Percentiles rank a stretch among this genome's conserved stretches.
phyloP scores from a whole-genome alignment of 805 yeast genomes.

The Starmerella ratchasimensis region DNA sequence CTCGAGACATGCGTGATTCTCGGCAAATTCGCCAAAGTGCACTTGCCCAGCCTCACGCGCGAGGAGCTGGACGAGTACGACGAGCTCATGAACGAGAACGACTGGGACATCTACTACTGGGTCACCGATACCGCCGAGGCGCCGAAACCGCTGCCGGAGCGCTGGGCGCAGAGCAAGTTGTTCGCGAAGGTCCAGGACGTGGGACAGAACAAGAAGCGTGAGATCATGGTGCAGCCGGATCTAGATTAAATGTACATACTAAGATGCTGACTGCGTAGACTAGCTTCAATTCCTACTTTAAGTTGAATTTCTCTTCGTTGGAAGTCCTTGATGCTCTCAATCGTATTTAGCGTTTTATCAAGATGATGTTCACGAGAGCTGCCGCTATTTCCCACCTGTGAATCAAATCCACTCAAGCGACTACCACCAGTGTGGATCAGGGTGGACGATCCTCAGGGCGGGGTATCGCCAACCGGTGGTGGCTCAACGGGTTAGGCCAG shows the following conservation, averaged over 20 bases:
- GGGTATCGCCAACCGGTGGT: no score
- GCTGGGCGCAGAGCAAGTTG: slow-evolving; percentile 60
- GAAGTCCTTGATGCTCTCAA: no score
- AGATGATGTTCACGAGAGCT: slow-evolving; percentile 58
- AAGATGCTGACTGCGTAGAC: no score
- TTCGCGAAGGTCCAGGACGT: slow-evolving; percentile 54
- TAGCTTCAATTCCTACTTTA: no score
- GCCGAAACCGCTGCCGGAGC: slow-evolving; percentile 74
- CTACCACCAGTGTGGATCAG: no score
- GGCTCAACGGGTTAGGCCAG: not conserved
- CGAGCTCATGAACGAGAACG: slow-evolving; percentile 71
- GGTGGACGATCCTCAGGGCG: no score
- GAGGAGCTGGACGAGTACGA: slow-evolving; percentile 79
- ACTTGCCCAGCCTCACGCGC: slow-evolving; percentile 42
- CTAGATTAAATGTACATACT: slow-evolving; percentile 28
- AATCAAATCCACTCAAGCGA: no score
- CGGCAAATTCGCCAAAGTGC: slow-evolving; percentile 70
- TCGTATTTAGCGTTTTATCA: no score
- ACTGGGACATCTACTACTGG: slow-evolving; percentile 99
- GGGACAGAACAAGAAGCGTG: slow-evolving; percentile 57
- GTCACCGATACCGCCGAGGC: slow-evolving; percentile 64
- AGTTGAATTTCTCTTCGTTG: no score
- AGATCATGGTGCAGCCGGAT: slow-evolving; percentile 78
- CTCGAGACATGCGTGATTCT: slow-evolving; percentile 80
- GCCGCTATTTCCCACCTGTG: slow-evolving; percentile 74